Evolutionary conservation across 2,329 filamentous ascomycete species (phyloP), one percentile per base, ranked within the genome.

Genomic region (Clonostachys solani): DNA sequence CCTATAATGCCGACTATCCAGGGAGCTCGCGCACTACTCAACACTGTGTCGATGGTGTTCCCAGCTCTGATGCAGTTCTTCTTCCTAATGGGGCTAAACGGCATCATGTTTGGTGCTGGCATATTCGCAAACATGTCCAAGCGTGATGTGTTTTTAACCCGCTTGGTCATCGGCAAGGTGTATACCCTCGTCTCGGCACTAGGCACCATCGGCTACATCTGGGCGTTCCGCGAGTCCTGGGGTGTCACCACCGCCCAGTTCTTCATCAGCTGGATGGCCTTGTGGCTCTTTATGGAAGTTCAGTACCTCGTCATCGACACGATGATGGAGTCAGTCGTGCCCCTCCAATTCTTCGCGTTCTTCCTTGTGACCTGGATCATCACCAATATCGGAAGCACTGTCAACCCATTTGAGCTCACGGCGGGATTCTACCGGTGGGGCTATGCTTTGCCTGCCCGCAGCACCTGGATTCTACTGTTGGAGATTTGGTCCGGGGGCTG

Each of bases 211-310:
- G 71, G 68, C 2, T 64, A 64, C 36, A 65, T 73, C 46, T 75
- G 72, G 72, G 71, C 68, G 0, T 75, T 71, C 54, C 57, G 63
- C 2, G 67, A 67, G 41, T 57, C 54, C 29, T 75, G 72, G 72
- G 44, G 50, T 2, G 68, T 74, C 5, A 57, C 57, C 16, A 63
- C 57, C 5, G 12, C 43, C 2, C 47, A 60, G 36, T 63, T 62
- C 34, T 59, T 49, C 5, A 42, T 53, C 19, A 57, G 52, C 0
- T 60, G 63, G 57, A 51, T 65, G 49, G 54, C 55, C 6, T 52
- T 62, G 10, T 73, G 69, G 71, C 52, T 73, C 0, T 62, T 59
- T 42, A 67, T 71, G 53, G 64, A 72, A 45, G 56, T 66, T 46
- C 69, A 75, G 54, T 72, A 71, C 52, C 60, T 66, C 17, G 56